These are phyloP conservation scores for Penicillium sp. DNA, from an alignment of 2,329 filamentous ascomycete genomes.

Conservation along the genomic window DNA sequence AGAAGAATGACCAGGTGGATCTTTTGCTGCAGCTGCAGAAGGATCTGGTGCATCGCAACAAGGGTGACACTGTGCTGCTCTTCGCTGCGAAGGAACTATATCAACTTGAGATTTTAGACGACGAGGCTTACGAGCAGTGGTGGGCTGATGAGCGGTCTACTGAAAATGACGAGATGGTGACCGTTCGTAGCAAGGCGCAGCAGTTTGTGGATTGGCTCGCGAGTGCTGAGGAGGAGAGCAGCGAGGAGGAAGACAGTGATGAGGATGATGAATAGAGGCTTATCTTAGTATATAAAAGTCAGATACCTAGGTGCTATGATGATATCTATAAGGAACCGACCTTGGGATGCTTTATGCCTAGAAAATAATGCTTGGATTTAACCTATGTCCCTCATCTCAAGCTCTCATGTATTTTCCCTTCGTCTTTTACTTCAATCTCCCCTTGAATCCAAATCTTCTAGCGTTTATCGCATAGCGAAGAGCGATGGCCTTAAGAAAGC, in stretches of 20 bases:
- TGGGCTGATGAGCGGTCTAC: constrained; percentile 71
- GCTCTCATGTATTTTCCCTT: too few relatives aligned
- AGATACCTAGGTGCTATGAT: neutral
- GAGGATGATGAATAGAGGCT: constrained; percentile 41
- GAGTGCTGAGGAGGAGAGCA: constrained; percentile 66
- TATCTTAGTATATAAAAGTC: neutral
- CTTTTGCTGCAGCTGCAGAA: constrained; percentile 77
- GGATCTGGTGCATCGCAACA: constrained; percentile 64
- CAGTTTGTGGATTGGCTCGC: constrained; percentile 80
- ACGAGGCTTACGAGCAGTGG: constrained; percentile 84
- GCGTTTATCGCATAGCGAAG: too few relatives aligned
- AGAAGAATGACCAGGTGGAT: constrained; percentile 71
- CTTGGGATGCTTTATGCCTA: neutral
- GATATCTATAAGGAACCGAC: neutral
- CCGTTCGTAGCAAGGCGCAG: constrained; percentile 67
- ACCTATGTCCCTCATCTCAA: neutral
- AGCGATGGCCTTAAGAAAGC: too few relatives aligned
- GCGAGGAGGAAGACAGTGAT: constrained; percentile 56
- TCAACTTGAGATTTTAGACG: constrained; percentile 76
- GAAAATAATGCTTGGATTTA: neutral
- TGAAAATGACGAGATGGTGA: constrained; percentile 63
- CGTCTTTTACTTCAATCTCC: too few relatives aligned
- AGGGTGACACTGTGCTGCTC: constrained; percentile 65
- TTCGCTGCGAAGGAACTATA: constrained; percentile 81
- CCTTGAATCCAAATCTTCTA: too few relatives aligned